Base-by-base conservation (phyloP, 1,284 basidiomycete genomes). In the Ustilago crameri region DNA sequence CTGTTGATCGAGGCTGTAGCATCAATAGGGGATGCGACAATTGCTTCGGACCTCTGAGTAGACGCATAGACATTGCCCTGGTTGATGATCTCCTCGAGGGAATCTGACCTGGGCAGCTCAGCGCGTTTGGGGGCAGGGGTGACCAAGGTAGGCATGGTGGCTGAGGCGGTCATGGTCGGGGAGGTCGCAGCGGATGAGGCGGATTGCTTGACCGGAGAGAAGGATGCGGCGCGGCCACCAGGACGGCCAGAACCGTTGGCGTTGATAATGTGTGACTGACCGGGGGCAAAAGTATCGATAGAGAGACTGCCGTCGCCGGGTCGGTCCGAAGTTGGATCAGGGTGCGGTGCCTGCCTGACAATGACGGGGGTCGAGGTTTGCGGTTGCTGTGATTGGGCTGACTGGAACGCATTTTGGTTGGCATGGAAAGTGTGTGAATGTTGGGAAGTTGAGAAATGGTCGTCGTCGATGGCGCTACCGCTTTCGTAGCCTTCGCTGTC, bases 281-380 rank as follows among this genome's bases (percentile, higher is more conserved):
- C 63, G 5, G 15, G 45, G 32, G 49, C 63, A 41, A 68, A 68
- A 30, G 60, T 64, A 18, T 78, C 78, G 22, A 78, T 69, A 10
- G 75, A 74, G 18, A 79, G 67, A 34, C 62, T 69, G 34, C 78
- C 78, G 5, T 72, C 74, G 15, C 78, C 78, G 2, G 73, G 75
- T 27, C 63, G 74, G 48, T 65, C 62, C 5, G 50, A 48, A 24
- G 46, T n/a, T 17, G 26, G 3, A 3, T 44, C 38, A 4, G 15
- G 18, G 3, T 10, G 40, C 3, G 60, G 56, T 15, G 56, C 35
- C 20, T 63, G 69, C 17, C 69, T 53, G 12, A 53, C 43, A 17
- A 53, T 60, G 49, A 62, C n/a, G 26, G 68, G 68, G 5, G 62
- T 71, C 10, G 58, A 65, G 18, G 50, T 57, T 53, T 22, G 43